Evolutionary conservation across 495 filamentous ascomycete genomes (phyloP), one percentile per base, ranked within the genome.

Genomic region (Aspergillus olivimuriae): DNA sequence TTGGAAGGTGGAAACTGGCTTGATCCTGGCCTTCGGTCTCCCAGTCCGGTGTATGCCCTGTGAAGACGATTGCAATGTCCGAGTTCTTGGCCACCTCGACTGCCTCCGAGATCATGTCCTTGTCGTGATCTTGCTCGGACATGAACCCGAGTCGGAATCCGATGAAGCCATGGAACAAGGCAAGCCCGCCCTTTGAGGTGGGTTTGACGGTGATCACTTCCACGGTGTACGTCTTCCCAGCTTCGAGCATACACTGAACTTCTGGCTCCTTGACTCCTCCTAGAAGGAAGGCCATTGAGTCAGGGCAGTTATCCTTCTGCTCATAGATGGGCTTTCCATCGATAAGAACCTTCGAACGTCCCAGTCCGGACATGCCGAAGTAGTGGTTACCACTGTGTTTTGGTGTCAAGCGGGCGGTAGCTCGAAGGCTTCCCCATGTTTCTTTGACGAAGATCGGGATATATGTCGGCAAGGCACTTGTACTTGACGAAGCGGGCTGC

Each of bases 1-100:
- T 77, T 4, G 84, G 84, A 14, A 88, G 70, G 47, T 82, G 76
- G 81, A 87, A 86, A 24, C 72, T 78, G 49, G 78, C 69, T 21
- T 83, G 71, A 53, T 88, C 84, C 42, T 85, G 83, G 7, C 85
- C 85, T 63, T 51, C 48, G 2, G 48, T 51, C 18, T 51, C 48
- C 48, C 48, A 51, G 14, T 51, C 26, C 4, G 48, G 38, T 2
- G 35, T 41, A 31, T 51, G 43, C 5, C 48, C 48, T 3, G 48
- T 51, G 30, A 51, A 51, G 31, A 51, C 43, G 11, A 51, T 42
- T 1, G 48, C 48, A n/a, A 36, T 16, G 24, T 51, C 48, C 8
- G 36, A 22, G 8, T 34, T 15, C 19, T 41, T 45, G 12, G 48
- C 48, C 4, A 46, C 43, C 12, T 41, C 36, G 16, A 51, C 48